phyloP scores from a whole-genome alignment of 345 rosid genomes.

The Brassica juncea region DNA sequence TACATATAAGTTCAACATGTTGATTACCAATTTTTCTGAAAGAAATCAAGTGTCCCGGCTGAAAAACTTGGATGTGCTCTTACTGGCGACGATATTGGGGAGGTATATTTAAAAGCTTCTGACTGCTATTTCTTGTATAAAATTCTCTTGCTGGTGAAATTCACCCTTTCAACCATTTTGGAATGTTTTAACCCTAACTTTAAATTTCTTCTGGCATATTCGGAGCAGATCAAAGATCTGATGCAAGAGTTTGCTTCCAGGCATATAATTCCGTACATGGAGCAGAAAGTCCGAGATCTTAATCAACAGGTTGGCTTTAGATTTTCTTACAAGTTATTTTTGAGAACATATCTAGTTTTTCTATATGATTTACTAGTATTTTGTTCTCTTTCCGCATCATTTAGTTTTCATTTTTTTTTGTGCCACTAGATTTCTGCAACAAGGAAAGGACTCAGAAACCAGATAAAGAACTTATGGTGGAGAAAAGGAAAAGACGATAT shows the following conservation, averaged over 20 bases:
- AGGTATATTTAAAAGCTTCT: slow-evolving; percentile 49
- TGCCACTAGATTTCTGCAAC: slow-evolving; percentile 77
- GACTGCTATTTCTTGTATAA: slow-evolving; percentile 20
- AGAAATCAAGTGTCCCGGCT: slow-evolving; percentile 62
- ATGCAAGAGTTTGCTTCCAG: slow-evolving; percentile 92
- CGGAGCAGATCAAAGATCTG: slow-evolving; percentile 75
- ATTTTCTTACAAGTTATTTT: background rate
- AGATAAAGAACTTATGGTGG: slow-evolving; percentile 97
- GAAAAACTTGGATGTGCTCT: slow-evolving; percentile 71
- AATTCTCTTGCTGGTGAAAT: slow-evolving; percentile 26
- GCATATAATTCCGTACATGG: slow-evolving; percentile 93
- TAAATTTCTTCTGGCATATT: slow-evolving; percentile 28
- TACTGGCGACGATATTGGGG: slow-evolving; percentile 68
- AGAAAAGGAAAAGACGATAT: slow-evolving; percentile 96
- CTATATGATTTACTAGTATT: slow-evolving; percentile 22
- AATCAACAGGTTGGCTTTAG: slow-evolving; percentile 71
- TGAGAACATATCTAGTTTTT: slow-evolving; percentile 3
- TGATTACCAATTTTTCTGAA: slow-evolving; percentile 42
- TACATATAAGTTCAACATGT: slow-evolving; percentile 18
- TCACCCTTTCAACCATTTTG: slow-evolving; percentile 23
- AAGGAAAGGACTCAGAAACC: slow-evolving; percentile 95
- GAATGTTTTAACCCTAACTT: slow-evolving; percentile 38
- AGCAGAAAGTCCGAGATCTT: slow-evolving; percentile 85
- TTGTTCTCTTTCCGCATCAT: slow-evolving; percentile 12
- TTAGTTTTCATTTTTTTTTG: slow-evolving; percentile 34